Percentiles rank a stretch among this genome's conserved stretches.
phyloP scores from a whole-genome alignment of 805 yeast genomes.

The Lachancea meyersii region DNA sequence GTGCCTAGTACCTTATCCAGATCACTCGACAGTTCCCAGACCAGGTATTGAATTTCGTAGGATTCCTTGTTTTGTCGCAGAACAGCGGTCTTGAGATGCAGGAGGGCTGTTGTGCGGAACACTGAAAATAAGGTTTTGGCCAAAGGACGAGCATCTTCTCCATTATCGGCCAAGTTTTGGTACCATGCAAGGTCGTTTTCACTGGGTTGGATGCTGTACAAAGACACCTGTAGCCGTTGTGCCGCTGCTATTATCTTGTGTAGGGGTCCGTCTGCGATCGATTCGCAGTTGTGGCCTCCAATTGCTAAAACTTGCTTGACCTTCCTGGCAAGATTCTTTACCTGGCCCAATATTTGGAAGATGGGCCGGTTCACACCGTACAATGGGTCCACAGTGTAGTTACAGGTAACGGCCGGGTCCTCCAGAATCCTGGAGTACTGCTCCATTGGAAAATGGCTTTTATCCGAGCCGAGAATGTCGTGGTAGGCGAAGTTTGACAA shows the following conservation, averaged over 20 bases:
- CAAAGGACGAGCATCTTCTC: conserved; percentile 48
- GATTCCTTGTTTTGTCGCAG: conserved; percentile 31
- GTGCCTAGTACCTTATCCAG: conserved; percentile 59
- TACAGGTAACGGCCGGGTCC: neutral
- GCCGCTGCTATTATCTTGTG: conserved; percentile 14
- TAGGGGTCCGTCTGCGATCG: conserved; percentile 13
- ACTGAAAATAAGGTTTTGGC: conserved; percentile 68
- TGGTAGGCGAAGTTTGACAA: conserved; percentile 76
- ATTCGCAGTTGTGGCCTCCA: neutral
- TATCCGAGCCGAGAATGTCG: conserved; percentile 63
- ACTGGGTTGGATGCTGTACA: conserved; percentile 15
- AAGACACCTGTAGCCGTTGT: conserved; percentile 12
- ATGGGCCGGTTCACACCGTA: conserved; percentile 67
- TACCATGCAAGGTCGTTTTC: conserved; percentile 15
- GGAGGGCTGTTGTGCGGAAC: conserved; percentile 60
- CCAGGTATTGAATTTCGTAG: conserved; percentile 55
- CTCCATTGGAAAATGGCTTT: conserved; percentile 56
- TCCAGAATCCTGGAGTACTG: conserved; percentile 52
- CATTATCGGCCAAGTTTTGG: conserved; percentile 17
- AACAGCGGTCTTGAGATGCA: conserved; percentile 63
- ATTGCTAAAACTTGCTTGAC: conserved; percentile 34
- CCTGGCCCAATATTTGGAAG: conserved; percentile 62
- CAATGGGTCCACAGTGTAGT: conserved; percentile 49
- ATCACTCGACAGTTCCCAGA: conserved; percentile 47
- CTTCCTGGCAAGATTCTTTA: conserved; percentile 52